Percentiles rank a stretch among this genome's conserved stretches.
These are phyloP conservation scores for Trametes elegans DNA, from an alignment of 768 basidiomycete species.

Conservation along the genomic window DNA sequence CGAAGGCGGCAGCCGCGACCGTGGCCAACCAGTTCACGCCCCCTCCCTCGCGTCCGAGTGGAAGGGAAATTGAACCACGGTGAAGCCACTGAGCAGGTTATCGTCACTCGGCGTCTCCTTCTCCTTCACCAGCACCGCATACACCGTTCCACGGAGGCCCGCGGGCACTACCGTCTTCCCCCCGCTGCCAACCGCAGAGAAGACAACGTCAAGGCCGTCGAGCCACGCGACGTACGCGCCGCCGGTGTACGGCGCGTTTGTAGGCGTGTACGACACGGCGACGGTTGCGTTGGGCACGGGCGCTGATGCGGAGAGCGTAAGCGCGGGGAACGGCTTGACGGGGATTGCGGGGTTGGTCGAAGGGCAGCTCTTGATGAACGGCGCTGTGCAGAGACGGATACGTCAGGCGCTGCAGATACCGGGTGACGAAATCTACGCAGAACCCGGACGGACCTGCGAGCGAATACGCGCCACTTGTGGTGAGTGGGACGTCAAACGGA, in stretches of 20 bases:
- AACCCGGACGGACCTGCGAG: slow-evolving; percentile 31
- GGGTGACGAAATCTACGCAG: neutral
- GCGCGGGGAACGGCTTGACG: slow-evolving; percentile 47
- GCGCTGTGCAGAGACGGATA: neutral
- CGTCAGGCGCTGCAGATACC: neutral
- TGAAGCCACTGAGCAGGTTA: slow-evolving; percentile 56
- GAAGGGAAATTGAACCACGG: slow-evolving; percentile 31
- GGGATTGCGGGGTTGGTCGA: slow-evolving; percentile 45
- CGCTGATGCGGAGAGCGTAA: slow-evolving; percentile 31
- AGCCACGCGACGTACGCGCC: slow-evolving; percentile 48
- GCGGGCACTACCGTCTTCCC: slow-evolving; percentile 39
- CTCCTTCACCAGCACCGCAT: slow-evolving; percentile 43
- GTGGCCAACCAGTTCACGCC: too few species aligned
- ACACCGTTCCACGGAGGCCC: slow-evolving; percentile 48
- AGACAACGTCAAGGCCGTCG: slow-evolving; percentile 43
- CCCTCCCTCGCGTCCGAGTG: slow-evolving; percentile 1
- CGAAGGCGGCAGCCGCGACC: too few species aligned
- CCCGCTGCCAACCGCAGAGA: slow-evolving; percentile 30
- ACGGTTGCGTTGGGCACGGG: slow-evolving; percentile 33
- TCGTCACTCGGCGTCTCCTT: slow-evolving; percentile 31
- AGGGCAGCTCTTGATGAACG: slow-evolving; percentile 53
- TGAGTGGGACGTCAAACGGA: slow-evolving; percentile 39
- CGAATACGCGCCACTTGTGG: slow-evolving; percentile 42
- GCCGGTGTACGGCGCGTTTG: neutral
- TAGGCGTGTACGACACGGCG: neutral